phyloP scores from a whole-genome alignment of 768 basidiomycete species.

The Leccinum olivaceopallidum region DNA sequence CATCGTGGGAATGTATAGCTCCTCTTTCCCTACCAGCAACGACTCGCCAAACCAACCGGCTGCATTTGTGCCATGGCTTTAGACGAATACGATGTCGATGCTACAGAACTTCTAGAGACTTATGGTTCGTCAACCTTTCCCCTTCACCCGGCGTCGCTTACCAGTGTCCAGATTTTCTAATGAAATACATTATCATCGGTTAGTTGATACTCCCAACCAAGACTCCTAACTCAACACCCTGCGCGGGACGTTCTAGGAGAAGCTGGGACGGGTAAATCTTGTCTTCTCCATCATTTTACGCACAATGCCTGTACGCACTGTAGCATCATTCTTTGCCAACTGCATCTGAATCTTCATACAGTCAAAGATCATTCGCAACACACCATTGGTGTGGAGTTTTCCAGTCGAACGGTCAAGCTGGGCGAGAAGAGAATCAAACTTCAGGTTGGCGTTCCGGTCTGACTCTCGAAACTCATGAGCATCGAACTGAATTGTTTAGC shows the following conservation, averaged over 20 bases:
- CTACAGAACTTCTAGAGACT: conserved; percentile 91
- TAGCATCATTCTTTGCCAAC: conserved; percentile 2
- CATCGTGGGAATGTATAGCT: conserved; percentile 26
- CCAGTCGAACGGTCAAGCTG: conserved; percentile 87
- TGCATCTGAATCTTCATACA: conserved; percentile 34
- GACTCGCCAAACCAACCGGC: neutral
- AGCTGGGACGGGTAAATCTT: conserved; percentile 97
- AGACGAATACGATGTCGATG: conserved; percentile 74
- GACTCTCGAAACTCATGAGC: conserved; percentile 9
- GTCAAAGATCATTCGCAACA: conserved; percentile 97
- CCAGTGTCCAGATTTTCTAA: conserved; percentile 80
- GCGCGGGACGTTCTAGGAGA: conserved; percentile 59
- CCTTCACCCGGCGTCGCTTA: conserved; percentile 14
- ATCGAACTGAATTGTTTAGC: conserved; percentile 41
- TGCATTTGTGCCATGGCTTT: conserved; percentile 47
- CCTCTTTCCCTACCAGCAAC: conserved; percentile 2
- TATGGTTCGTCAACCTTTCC: conserved; percentile 60
- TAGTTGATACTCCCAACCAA: conserved; percentile 20
- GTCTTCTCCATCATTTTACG: conserved; percentile 93
- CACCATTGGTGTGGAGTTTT: conserved; percentile 98
- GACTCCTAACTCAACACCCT: conserved; percentile 8
- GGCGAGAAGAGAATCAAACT: conserved; percentile 95
- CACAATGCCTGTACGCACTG: conserved; percentile 86
- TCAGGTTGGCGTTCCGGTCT: conserved; percentile 59
- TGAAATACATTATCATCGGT: conserved; percentile 99